Evolutionary conservation across 129 eudicot species (phyloP).

Genomic region (carrot (Daucus carota)): DNA sequence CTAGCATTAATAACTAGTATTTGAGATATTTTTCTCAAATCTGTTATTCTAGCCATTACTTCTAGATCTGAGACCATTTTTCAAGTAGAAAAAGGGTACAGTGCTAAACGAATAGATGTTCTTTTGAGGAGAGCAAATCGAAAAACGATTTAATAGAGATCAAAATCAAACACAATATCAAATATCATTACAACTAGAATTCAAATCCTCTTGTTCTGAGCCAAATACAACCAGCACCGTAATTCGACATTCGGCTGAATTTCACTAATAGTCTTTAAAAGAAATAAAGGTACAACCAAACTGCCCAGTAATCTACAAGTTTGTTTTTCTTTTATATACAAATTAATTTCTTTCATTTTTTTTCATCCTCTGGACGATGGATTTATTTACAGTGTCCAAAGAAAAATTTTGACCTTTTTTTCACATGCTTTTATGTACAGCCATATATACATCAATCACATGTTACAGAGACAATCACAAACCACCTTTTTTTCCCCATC

Average conservation of each 20-base stretch:
- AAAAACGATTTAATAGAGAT: neutral
- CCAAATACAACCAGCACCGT: neutral
- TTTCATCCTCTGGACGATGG: neutral
- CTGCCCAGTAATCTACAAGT: neutral
- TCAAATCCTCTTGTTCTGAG: neutral
- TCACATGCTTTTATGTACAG: neutral
- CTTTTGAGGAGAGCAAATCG: neutral
- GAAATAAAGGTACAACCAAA: neutral
- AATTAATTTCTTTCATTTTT: neutral
- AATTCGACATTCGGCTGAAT: neutral
- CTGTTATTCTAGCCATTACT: no score
- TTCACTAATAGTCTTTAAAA: neutral
- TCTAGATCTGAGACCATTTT: no score
- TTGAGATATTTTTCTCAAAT: no score
- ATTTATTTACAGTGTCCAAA: neutral
- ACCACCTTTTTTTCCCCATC: conserved; percentile 5
- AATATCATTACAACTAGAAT: neutral
- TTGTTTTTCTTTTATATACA: neutral
- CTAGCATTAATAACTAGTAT: no score
- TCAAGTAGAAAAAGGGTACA: no score
- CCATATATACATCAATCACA: conserved; percentile 13
- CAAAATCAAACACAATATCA: neutral
- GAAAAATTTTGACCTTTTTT: neutral
- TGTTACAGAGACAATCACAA: neutral
- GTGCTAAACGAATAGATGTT: neutral